Conservation (phyloP, 1,284 basidiomycete genomes). For the Moesziomyces parantarcticus region DNA sequence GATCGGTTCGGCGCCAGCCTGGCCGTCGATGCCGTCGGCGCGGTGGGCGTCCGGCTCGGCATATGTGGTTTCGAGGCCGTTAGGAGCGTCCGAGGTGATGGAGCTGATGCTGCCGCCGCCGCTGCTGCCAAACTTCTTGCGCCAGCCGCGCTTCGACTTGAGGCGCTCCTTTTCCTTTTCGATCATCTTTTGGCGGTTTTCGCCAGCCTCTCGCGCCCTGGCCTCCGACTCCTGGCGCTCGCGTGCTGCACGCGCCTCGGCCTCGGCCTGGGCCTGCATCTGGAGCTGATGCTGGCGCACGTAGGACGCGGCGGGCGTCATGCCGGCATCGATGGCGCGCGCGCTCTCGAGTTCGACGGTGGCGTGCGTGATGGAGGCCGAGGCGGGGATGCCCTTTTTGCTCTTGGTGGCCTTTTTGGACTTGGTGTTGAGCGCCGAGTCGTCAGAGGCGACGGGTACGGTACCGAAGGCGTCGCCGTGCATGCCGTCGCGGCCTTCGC, state of each 20-base stretch:
- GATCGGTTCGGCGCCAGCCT: conserved; percentile 18
- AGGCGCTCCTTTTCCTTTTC: conserved; percentile 69
- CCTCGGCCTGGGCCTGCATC: conserved; percentile 72
- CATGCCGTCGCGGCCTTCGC: conserved; percentile 70
- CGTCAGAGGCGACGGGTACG: conserved; percentile 68
- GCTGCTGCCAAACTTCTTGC: conserved; percentile 68
- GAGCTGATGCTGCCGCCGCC: conserved; percentile 46
- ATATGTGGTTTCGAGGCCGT: conserved; percentile 56
- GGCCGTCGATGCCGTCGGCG: conserved; percentile 14
- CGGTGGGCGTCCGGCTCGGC: conserved; percentile 31
- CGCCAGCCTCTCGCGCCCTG: conserved; percentile 68
- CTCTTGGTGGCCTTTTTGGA: conserved; percentile 67
- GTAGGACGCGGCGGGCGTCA: conserved; percentile 91
- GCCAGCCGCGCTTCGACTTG: conserved; percentile 66
- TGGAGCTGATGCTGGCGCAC: conserved; percentile 83
- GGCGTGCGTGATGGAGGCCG: conserved; percentile 83
- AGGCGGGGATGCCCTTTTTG: conserved; percentile 76
- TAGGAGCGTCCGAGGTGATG: conserved; percentile 40
- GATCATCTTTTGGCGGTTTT: conserved; percentile 69
- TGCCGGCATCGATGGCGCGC: conserved; percentile 76
- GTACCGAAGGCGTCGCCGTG: conserved; percentile 73
- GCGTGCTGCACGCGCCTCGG: conserved; percentile 68
- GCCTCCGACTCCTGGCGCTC: conserved; percentile 73
- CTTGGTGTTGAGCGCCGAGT: conserved; percentile 61
- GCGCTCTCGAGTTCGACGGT: conserved; percentile 82